Evolutionary conservation across 371 early-diverging fungal genomes (phyloP).

Genomic region (Rhizomucor miehei): DNA sequence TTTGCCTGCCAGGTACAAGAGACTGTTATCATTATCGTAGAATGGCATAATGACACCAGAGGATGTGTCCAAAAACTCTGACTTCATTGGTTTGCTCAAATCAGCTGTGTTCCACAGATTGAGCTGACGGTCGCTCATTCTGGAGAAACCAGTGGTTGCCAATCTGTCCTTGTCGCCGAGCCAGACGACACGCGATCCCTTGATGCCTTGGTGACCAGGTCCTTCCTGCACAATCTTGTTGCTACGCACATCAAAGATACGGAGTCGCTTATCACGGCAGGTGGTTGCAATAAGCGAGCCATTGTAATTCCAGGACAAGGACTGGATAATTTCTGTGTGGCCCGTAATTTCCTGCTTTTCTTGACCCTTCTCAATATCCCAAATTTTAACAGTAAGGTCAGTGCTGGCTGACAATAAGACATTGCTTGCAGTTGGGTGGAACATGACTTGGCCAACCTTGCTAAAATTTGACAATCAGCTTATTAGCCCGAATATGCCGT

Average conservation of each 20-base stretch:
- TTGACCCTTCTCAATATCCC: conserved; percentile 94
- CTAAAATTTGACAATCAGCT: conserved; percentile 20
- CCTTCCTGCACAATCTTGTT: conserved; percentile 82
- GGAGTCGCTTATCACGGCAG: conserved; percentile 93
- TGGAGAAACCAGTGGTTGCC: conserved; percentile 92
- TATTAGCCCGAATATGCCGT: too few species aligned
- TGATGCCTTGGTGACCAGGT: conserved; percentile 91
- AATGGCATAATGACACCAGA: conserved; percentile 96
- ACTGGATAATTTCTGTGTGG: conserved; percentile 90
- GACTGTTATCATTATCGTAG: conserved; percentile 85
- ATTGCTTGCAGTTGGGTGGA: conserved; percentile 95
- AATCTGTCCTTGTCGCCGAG: conserved; percentile 82
- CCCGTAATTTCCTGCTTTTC: conserved; percentile 88
- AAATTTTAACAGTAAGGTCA: conserved; percentile 91
- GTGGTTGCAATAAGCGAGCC: conserved; percentile 89
- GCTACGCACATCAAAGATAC: conserved; percentile 90
- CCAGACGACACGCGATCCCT: conserved; percentile 94
- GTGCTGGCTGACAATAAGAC: conserved; percentile 88
- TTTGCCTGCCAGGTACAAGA: conserved; percentile 96
- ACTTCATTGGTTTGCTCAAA: conserved; percentile 76
- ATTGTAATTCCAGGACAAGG: conserved; percentile 85
- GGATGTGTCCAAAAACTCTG: conserved; percentile 83
- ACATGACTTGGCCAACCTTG: conserved; percentile 95
- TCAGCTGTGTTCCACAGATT: conserved; percentile 83
- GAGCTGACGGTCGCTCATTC: conserved; percentile 90